A percentile compares a stretch with the other conserved stretches of the same genome.
phyloP scores from a whole-genome alignment of 192 early-diverging fungal genomes.

The Hyaloraphidium curvatum region DNA sequence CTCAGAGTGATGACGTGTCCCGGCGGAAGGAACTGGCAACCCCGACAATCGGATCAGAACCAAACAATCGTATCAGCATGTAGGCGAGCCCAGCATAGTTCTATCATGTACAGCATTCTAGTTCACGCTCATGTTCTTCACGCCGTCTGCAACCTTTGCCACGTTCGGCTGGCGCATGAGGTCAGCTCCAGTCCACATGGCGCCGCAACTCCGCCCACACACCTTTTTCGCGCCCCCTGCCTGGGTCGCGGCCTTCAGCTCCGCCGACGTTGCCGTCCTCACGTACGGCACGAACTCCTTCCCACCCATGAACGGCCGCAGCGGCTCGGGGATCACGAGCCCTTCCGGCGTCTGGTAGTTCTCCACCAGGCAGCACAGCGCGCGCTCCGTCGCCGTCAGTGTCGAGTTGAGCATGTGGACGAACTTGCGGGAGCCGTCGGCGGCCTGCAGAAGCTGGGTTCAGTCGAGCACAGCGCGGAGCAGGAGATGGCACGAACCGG shows the following conservation, averaged over 20 bases:
- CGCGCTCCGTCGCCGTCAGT: conserved; percentile 83
- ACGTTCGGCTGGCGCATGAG: no score
- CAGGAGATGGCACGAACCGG: conserved; percentile 26
- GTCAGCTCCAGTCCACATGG: background rate
- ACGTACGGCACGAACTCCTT: conserved; percentile 77
- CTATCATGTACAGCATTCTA: no score
- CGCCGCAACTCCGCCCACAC: background rate
- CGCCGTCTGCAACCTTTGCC: no score
- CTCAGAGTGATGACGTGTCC: no score
- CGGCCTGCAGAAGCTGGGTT: conserved; percentile 26
- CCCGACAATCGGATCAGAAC: no score
- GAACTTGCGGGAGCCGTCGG: conserved; percentile 81
- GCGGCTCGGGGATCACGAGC: conserved; percentile 61
- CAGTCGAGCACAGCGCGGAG: background rate
- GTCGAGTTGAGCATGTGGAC: conserved; percentile 97
- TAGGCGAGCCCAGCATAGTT: no score
- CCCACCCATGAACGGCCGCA: conserved; percentile 88
- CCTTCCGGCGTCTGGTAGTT: conserved; percentile 86
- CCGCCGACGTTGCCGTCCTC: conserved; percentile 2
- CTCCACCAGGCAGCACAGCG: conserved; percentile 86
- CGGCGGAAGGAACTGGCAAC: no score
- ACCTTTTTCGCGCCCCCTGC: background rate
- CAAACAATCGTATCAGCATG: no score
- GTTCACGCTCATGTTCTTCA: no score
- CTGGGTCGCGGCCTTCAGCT: background rate